Evolutionary conservation across 2,329 filamentous ascomycete genomes (phyloP).

Genomic region (Colletotrichum sublineola): DNA sequence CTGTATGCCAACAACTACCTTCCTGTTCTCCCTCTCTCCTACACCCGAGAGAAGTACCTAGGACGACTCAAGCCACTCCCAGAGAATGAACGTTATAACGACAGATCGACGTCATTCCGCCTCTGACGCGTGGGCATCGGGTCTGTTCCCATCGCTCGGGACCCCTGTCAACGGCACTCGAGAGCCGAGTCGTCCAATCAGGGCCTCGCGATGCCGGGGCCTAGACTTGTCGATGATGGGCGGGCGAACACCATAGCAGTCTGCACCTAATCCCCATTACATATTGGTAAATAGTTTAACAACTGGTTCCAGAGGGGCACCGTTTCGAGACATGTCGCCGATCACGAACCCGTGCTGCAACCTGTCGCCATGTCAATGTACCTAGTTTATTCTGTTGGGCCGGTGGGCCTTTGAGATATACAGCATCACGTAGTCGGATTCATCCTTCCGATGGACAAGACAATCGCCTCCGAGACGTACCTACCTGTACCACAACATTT

Average conservation of each 20-base stretch:
- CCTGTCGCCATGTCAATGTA: not conserved
- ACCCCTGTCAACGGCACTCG: constrained; percentile 30
- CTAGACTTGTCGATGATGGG: constrained; percentile 24
- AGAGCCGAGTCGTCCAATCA: constrained; percentile 40
- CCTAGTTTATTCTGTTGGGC: not conserved
- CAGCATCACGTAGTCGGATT: not conserved
- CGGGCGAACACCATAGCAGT: constrained; percentile 22
- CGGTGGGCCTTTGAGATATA: not conserved
- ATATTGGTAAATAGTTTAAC: not conserved
- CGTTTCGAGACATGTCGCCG: not conserved
- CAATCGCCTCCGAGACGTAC: not conserved
- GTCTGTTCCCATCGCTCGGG: constrained; percentile 21
- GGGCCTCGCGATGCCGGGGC: not conserved
- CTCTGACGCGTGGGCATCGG: constrained; percentile 31
- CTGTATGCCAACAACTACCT: not conserved
- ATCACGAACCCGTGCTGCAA: not conserved
- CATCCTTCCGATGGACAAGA: not conserved
- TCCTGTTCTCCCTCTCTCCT: no score
- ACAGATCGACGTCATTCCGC: constrained; percentile 38
- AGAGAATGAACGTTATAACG: not conserved
- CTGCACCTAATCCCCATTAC: not conserved
- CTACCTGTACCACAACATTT: not conserved
- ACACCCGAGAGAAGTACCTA: not conserved
- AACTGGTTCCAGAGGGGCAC: no score
- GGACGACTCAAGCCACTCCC: not conserved